Percentiles rank a stretch among this genome's conserved stretches.
phyloP scores from a whole-genome alignment of 2,329 filamentous ascomycete species.

The Ilyonectria robusta region DNA sequence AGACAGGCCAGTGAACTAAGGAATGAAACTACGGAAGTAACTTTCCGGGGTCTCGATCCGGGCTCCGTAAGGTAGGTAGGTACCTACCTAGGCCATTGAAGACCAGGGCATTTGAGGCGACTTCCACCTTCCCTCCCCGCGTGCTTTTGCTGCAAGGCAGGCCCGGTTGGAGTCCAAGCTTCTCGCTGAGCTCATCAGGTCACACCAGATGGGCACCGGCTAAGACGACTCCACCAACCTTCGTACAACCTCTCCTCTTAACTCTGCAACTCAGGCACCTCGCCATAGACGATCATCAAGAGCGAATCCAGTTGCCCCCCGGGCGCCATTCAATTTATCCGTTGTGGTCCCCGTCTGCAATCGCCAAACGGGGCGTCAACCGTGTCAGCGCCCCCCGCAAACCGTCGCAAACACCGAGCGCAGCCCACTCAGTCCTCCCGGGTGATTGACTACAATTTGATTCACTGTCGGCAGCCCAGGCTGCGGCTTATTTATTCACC shows the following conservation, averaged over 20 bases:
- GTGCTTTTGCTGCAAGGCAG: constrained; percentile 18
- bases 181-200: constrained; percentile 43
- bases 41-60: constrained; percentile 19
- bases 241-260: constrained; percentile 31
- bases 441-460: constrained; percentile 27
- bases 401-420: constrained; percentile 34
- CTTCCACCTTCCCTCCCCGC: constrained; percentile 30
- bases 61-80: neutral
- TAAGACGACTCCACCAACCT: constrained; percentile 36
- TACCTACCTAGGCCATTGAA: neutral
- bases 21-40: constrained; percentile 7
- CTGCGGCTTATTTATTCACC: constrained; percentile 36
- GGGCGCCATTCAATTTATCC: constrained; percentile 21
- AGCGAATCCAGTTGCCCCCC: constrained; percentile 17
- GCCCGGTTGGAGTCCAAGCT: constrained; percentile 32
- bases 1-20: neutral
- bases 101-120: constrained; percentile 17
- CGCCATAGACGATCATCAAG: constrained; percentile 31
- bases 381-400: constrained; percentile 27
- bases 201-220: constrained; percentile 37
- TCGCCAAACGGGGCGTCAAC: constrained; percentile 31
- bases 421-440: constrained; percentile 33
- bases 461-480: constrained; percentile 39
- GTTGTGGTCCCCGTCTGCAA: constrained; percentile 28
- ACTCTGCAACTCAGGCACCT: constrained; percentile 24